Base-by-base conservation (phyloP, 306 rosid species). In the Oemleria cerasiformis region DNA sequence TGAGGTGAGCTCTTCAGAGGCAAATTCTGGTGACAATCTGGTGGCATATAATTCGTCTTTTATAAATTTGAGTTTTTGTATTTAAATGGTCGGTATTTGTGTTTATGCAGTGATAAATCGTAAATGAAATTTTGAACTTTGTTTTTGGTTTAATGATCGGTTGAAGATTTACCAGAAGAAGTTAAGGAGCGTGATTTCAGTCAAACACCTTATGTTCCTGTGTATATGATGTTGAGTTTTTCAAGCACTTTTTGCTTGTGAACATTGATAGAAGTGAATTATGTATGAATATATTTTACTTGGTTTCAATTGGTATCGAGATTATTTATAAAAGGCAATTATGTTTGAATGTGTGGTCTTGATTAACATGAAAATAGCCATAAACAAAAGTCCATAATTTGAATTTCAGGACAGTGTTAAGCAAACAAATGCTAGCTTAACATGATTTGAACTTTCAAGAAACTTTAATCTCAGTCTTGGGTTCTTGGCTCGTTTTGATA, bases 161-260 rank as follows among this genome's bases (percentile, higher is more conserved):
- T 64, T 63, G 68, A 13, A 49, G 76, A 69, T 42, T 36, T 20
- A 38, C 38, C 72, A 15, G 67, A 64, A 50, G 80, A 82, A 54
- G 60, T 84, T 45, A 73, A 65, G 44, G 97, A 91, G 79, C 88
- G 92, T 57, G 91, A 91, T 82, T 85, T 91, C 72, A 80, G 85
- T 3, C 91, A 96, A 60, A 85, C 89, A 23, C 80, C 96, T 5
- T 85, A 80, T 80, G 87, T 91, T 85, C 97, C 92, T 53, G 84
- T 91, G 42, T 86, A 86, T 67, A 89, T 91, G 69, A 91, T 86
- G 97, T 74, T 91, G 76, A 85, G 92, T 78, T 71, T 57, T 65
- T 63, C 5, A 17, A 7, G 76, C 53, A 50, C 30, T 48, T 8
- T 55, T 45, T 70, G 59, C 74, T 57, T 11, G 39, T 57, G 15